Conservation (phyloP, 805 yeast genomes). For the Cyberlindnera lachancei region DNA sequence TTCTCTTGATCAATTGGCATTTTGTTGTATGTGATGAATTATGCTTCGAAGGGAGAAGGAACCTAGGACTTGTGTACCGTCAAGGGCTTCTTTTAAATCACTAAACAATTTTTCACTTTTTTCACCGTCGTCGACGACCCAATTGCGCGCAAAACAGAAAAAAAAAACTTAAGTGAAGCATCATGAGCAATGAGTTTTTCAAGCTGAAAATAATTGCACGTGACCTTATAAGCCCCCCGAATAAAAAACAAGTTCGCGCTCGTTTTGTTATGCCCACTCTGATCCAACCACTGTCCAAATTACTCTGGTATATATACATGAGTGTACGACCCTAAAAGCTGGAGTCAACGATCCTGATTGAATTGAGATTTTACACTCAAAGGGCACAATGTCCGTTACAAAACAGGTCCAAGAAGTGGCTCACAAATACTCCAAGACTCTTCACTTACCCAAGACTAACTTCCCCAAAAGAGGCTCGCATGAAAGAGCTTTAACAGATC, state of each 20-base stretch:
- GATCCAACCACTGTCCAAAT: too few species aligned
- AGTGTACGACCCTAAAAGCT: too few species aligned
- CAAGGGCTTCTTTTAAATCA: too few species aligned
- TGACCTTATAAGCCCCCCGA: too few species aligned
- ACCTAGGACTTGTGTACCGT: too few species aligned
- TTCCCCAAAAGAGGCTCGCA: slow-evolving; percentile 57
- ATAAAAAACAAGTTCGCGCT: too few species aligned
- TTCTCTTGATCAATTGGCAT: slow-evolving; percentile 94
- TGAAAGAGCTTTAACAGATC: slow-evolving; percentile 32
- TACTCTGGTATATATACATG: too few species aligned
- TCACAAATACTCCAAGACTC: slow-evolving; percentile 21
- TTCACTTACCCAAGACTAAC: slow-evolving; percentile 53
- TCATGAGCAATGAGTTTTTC: too few species aligned
- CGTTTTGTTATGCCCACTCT: too few species aligned
- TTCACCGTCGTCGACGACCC: slow-evolving; percentile 3
- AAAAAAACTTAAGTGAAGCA: not conserved
- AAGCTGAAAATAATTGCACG: too few species aligned
- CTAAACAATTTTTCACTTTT: slow-evolving; percentile 6
- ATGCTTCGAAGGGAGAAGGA: slow-evolving; percentile 3
- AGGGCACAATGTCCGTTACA: not conserved
- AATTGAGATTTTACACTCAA: too few species aligned
- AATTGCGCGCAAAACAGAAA: not conserved
- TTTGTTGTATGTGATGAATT: slow-evolving; percentile 8
- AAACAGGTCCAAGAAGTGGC: slow-evolving; percentile 9
- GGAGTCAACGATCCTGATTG: too few species aligned